Evolutionary conservation across 805 yeast species (phyloP).

Genomic region (Ogataea thermomethanolica): DNA sequence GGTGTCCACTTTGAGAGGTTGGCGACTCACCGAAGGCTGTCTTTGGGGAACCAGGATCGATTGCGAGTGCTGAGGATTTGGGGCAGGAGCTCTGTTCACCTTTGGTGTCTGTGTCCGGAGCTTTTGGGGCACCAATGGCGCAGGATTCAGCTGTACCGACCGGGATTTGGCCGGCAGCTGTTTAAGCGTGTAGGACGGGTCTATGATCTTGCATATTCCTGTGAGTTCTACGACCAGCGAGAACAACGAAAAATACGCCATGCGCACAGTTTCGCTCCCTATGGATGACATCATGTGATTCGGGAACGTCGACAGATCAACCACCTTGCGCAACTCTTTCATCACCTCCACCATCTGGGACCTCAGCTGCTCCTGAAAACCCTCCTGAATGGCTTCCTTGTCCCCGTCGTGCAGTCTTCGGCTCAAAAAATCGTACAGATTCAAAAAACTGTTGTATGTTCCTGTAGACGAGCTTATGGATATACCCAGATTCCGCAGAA

Average conservation of each 20-base stretch:
- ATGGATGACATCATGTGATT: slow-evolving; percentile 6
- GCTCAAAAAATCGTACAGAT: slow-evolving; percentile 21
- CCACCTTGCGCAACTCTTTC: slow-evolving; percentile 20
- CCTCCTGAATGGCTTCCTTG: slow-evolving; percentile 11
- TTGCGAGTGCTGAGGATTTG: slow-evolving; percentile 21
- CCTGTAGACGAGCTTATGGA: slow-evolving; percentile 13
- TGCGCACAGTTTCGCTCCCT: slow-evolving; percentile 21
- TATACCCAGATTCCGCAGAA: slow-evolving; percentile 16
- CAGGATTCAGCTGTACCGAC: slow-evolving; percentile 10
- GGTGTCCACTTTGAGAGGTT: slow-evolving; percentile 28
- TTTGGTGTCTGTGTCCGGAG: slow-evolving; percentile 16
- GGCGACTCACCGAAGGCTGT: slow-evolving; percentile 20
- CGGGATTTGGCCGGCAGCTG: slow-evolving; percentile 7
- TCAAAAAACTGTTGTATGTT: slow-evolving; percentile 17
- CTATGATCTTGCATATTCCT: slow-evolving; percentile 23
- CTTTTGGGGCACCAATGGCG: slow-evolving; percentile 11
- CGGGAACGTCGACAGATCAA: slow-evolving; percentile 17
- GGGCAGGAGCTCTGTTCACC: slow-evolving; percentile 21
- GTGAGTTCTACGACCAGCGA: slow-evolving; percentile 30
- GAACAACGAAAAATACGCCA: slow-evolving; percentile 26
- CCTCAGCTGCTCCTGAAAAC: slow-evolving; percentile 16
- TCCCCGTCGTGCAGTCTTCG: slow-evolving; percentile 16
- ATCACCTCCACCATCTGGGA: slow-evolving; percentile 20
- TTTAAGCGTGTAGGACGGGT: slow-evolving; percentile 19
- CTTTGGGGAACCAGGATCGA: slow-evolving; percentile 14